Evolutionary conservation across 2,329 filamentous ascomycete species (phyloP), one percentile per base, ranked within the genome.

Genomic region (Exophiala dermatitidis): DNA sequence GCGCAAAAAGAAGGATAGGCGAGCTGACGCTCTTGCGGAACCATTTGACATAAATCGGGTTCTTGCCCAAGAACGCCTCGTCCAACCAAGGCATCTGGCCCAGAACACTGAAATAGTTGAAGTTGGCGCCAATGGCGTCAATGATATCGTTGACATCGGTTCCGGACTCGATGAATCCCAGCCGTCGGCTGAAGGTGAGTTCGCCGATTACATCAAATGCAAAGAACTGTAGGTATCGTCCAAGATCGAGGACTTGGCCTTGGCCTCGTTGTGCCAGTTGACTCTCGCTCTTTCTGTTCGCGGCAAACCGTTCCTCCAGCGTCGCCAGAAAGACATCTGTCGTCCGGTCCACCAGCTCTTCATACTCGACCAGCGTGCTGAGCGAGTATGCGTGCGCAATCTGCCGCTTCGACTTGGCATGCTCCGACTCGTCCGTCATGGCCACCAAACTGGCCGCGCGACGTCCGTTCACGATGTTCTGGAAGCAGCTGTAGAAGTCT

Each of bases 331-430:
- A 63, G 1, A 57, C 60, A 12, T 54, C 30, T 1, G 67, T 67
- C 0, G 67, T 70, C 1, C 57, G 63, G 48, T 72, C 68, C 4
- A 71, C 69, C 31, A 69, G 66, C 1, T 64, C 64, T 48, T 71
- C 69, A 41, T 69, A 72, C 7, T 69, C 67, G 4, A 73, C 65
- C 8, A 75, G 53, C 0, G 66, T 72, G 19, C 64, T 70, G 63
- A 76, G 66, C 1, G 70, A 67, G 55, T 75, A 75, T 0, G 68
- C 65, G 33, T 64, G 63, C 0, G 72, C 68, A 8, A 74, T 66
- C 0, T 68, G 63, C 9, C 69, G 66, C 44, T 71, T 72, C 4
- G 72, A 69, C 6, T 60, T 65, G 1, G 69, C 68, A 57, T 77
- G 74, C 28, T 68, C 67, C 1, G 51, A 60, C 48, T 75, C 72